These are phyloP conservation scores for Cladosporium halotolerans DNA, from an alignment of 2,329 filamentous ascomycete genomes.

Conservation along the genomic window DNA sequence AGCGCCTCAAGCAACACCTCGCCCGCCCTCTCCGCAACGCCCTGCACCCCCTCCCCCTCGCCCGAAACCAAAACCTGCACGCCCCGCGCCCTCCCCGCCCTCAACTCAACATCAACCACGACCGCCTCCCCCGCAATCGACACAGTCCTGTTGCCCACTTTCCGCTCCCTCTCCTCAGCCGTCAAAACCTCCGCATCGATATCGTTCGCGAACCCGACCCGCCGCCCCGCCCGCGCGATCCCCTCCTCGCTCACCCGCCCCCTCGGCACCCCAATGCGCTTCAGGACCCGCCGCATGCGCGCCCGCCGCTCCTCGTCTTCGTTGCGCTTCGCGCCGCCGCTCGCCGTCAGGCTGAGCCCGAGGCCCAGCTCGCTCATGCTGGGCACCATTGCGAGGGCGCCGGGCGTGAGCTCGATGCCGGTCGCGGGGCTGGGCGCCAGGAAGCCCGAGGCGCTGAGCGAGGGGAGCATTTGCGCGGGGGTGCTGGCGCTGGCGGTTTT, in stretches of 20 bases:
- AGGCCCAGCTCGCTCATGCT: slow-evolving; percentile 39
- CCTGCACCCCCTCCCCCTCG: slow-evolving; percentile 52
- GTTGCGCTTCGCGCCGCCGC: slow-evolving; percentile 32
- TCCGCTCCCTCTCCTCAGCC: slow-evolving; percentile 16
- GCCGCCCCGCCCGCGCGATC: slow-evolving; percentile 62
- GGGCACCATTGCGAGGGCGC: slow-evolving; percentile 38
- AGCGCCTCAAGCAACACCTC: slow-evolving; percentile 62
- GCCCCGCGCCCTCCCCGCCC: slow-evolving; percentile 36
- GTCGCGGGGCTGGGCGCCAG: no score
- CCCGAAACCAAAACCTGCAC: slow-evolving; percentile 50
- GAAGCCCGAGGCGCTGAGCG: slow-evolving; percentile 18
- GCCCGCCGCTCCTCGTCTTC: slow-evolving; percentile 49
- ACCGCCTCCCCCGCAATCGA: slow-evolving; percentile 32
- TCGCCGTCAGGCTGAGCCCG: slow-evolving; percentile 24
- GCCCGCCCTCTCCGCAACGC: slow-evolving; percentile 56
- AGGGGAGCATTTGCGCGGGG: slow-evolving; percentile 27
- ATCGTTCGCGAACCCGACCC: slow-evolving; percentile 54
- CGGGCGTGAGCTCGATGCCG: slow-evolving; percentile 28
- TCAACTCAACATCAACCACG: slow-evolving; percentile 29
- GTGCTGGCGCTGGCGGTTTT: slow-evolving; percentile 23
- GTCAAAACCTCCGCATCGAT: slow-evolving; percentile 18
- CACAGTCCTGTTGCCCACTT: slow-evolving; percentile 29
- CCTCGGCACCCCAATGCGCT: slow-evolving; percentile 60
- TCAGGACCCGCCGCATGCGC: slow-evolving; percentile 56
- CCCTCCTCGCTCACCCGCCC: slow-evolving; percentile 68